Evolutionary conservation across 1,284 basidiomycete genomes (phyloP), one percentile per base, ranked within the genome.

Genomic region (Gomphus sp.): DNA sequence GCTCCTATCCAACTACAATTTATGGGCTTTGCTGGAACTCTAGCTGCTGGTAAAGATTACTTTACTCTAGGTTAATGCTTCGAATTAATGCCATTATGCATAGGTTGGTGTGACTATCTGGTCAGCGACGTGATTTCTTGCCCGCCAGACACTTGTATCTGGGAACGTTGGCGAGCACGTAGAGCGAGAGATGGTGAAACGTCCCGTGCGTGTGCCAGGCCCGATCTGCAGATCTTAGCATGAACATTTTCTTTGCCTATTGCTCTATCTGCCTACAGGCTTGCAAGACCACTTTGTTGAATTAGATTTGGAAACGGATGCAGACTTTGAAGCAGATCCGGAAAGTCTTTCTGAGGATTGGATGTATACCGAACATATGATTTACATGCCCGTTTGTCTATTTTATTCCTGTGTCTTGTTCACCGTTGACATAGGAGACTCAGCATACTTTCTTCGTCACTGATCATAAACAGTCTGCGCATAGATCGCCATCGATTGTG

Each of bases 31-130:
- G 79, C 83, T 2, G 81, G 83, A 7, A 81, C 80, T 14, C 67
- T 84, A 51, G 77, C 75, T 7, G 76, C 77, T 36, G 73, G 77
- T 77, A 51, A 25, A 70, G 52, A 36, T 31, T 16, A 45, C 8
- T 3, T 10, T 33, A 31, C 33, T 44, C 25, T 28, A 14, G 12
- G 44, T 44, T 22, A 56, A 28, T 49, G 34, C 39, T 34, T 45
- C 28, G 9, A 7, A 31, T 47, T 10, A 34, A 34, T 44, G 34
- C 52, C 28, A 18, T 39, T 39, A 33, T 50, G 16, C 51, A 34
- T 56, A 71, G 76, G 77, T 10, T 85, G 82, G 82, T 83, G 79
- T 56, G 82, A 85, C 64, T 85, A 84, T 68, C 72, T 84, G 41
- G 75, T 85, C 36, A 74, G 76, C 60, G 82, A 84, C 64, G 71